Evolutionary conservation across 768 basidiomycete species (phyloP).

Genomic region (Solioccasus polychromus): DNA sequence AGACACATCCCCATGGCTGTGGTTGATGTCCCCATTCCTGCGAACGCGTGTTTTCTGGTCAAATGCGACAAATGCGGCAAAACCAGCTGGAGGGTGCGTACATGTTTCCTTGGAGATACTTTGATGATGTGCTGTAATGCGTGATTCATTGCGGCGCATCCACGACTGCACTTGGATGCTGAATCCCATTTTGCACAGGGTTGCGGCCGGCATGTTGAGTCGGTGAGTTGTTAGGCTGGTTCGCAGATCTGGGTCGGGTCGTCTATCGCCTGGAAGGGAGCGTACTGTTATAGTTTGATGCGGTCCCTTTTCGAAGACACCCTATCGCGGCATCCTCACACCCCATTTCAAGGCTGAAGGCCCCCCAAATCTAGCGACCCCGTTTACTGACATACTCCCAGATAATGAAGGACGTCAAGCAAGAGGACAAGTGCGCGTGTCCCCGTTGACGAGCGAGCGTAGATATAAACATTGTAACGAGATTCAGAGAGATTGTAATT

Average conservation of each 20-base stretch:
- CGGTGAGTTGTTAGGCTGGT: constrained; percentile 42
- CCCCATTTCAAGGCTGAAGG: constrained; percentile 15
- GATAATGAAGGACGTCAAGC: constrained; percentile 51
- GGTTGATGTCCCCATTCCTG: constrained; percentile 33
- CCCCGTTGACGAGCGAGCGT: constrained; percentile 15
- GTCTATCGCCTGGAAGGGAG: constrained; percentile 9
- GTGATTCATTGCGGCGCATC: constrained; percentile 20
- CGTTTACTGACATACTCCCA: constrained; percentile 27
- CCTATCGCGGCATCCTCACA: constrained; percentile 27
- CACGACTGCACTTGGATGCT: constrained; percentile 12
- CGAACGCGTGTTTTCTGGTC: constrained; percentile 54
- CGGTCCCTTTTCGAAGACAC: constrained; percentile 35
- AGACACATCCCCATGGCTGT: constrained; percentile 22
- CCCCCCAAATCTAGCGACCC: constrained; percentile 26
- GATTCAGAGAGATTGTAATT: no score
- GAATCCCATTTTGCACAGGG: constrained; percentile 43
- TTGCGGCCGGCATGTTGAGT: constrained; percentile 64
- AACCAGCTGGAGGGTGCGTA: constrained; percentile 66
- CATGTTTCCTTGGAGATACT: constrained; percentile 27
- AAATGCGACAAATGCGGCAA: constrained; percentile 63
- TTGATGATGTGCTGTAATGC: no score
- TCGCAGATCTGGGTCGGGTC: constrained; percentile 18
- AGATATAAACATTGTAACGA: no score
- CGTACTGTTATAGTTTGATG: constrained; percentile 30
- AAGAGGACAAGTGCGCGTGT: constrained; percentile 48